Evolutionary conservation across 352 stramenopile species (phyloP), one percentile per base, ranked within the genome.

Genomic region (Phytophthora tentaculata): DNA sequence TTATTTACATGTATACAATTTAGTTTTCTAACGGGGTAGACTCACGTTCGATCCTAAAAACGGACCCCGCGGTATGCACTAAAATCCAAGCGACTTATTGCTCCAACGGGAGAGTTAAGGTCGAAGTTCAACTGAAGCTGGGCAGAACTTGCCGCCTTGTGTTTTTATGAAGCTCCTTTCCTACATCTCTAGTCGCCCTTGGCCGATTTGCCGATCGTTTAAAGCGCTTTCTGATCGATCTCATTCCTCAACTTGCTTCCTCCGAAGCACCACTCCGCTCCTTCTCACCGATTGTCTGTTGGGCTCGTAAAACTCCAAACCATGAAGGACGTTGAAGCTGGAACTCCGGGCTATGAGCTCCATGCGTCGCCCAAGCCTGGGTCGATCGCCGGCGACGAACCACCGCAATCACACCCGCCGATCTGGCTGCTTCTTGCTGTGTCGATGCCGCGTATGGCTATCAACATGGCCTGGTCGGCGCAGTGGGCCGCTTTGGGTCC

Each of bases 401-500:
- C 37, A 55, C 53, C 54, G 8, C 5, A 51, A 16, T 16, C 22
- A 8, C 61, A 69, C 44, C 61, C 61, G 29, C 61, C 61, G 7
- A 57, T 69, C 22, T 69, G 62, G 62, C 28, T 70, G 47, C 55
- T 70, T n/a, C 47, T 70, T 20, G 63, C 63, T 2, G 63, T 70
- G 9, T 65, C 54, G 39, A 65, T 70, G 63, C 63, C 55, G 17
- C 63, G 63, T 60, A 70, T 70, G 63, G 63, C 63, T 2, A 70
- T 65, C 9, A 50, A 65, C 20, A 70, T 69, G 62, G 62, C 62
- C 26, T 69, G 62, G 62, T 64, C 62, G 23, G 62, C 80, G 1
- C 80, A 89, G 54, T 86, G 71, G 73, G 76, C 78, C 5, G 80
- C 76, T 26, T 51, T 89, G 13, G 78, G 77, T 1, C 80, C 80